Conservation (phyloP, 2,329 filamentous ascomycete species). For the Trichoderma koningiopsis region DNA sequence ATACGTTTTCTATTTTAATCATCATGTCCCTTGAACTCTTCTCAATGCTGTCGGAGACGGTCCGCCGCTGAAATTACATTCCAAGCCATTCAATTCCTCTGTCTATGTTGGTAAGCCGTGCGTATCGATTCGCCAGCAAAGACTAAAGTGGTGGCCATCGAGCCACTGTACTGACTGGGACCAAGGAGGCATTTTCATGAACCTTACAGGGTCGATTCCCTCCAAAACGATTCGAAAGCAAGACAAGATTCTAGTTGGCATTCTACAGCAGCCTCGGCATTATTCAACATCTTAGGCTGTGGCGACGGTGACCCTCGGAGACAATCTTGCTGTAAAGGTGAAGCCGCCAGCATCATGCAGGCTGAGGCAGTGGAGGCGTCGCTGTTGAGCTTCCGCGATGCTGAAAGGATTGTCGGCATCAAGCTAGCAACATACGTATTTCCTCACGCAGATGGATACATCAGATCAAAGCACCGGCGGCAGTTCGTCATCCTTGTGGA, state of each 20-base stretch:
- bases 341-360: not conserved
- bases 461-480: not conserved
- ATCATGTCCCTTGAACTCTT: not conserved
- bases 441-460: not conserved
- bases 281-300: not conserved
- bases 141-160: not conserved
- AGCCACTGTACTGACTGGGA: not conserved
- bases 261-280: not conserved
- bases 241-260: not conserved
- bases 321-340: not conserved
- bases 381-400: not conserved
- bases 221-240: not conserved
- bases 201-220: too few species aligned
- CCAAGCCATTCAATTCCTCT: not conserved
- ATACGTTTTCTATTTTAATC: not conserved
- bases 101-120: not conserved
- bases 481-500: not conserved
- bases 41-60: not conserved
- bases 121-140: not conserved
- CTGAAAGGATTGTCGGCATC: not conserved
- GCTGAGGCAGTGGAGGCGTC: not conserved
- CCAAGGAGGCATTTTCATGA: not conserved
- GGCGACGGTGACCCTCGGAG: not conserved
- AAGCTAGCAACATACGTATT: not conserved
- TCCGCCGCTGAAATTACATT: not conserved